These are phyloP conservation scores for Fusarium decemcellulare DNA, from an alignment of 2,329 filamentous ascomycete species.

Conservation along the genomic window DNA sequence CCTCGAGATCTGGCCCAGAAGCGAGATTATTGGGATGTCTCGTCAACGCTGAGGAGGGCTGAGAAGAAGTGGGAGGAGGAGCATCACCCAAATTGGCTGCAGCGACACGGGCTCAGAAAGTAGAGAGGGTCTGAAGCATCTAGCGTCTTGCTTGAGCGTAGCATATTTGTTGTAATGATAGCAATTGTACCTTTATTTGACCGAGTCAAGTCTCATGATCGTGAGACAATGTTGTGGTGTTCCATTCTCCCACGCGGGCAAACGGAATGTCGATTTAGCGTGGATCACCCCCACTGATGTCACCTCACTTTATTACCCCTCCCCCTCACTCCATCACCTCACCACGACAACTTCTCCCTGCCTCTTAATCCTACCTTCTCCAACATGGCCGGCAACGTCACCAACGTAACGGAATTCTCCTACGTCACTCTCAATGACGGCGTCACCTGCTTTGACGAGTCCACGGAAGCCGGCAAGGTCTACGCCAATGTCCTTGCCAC, in stretches of 20 bases:
- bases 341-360: slow-evolving; percentile 5
- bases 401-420: slow-evolving; percentile 44
- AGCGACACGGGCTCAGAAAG: slow-evolving; percentile 44
- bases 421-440: slow-evolving; percentile 38
- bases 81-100: slow-evolving; percentile 48
- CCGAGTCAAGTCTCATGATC: not conserved
- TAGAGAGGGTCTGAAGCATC: not conserved
- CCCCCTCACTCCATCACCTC: slow-evolving; percentile 9
- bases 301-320: slow-evolving; percentile 27
- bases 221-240: slow-evolving; percentile 4
- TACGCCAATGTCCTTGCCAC: slow-evolving; percentile 34
- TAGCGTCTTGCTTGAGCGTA: not conserved
- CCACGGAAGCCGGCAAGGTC: slow-evolving; percentile 30
- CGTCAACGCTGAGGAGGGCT: slow-evolving; percentile 50
- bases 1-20: slow-evolving; percentile 51
- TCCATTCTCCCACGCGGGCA: slow-evolving; percentile 35
- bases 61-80: slow-evolving; percentile 53
- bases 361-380: not conserved
- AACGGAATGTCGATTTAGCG: slow-evolving; percentile 31
- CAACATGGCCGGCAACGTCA: slow-evolving; percentile 33
- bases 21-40: slow-evolving; percentile 51
- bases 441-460: slow-evolving; percentile 27
- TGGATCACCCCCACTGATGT: slow-evolving; percentile 26
- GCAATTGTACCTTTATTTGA: not conserved
- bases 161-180: not conserved